Base-by-base conservation (phyloP, 257 asterid species). In the Solanum corneliomulleri region DNA sequence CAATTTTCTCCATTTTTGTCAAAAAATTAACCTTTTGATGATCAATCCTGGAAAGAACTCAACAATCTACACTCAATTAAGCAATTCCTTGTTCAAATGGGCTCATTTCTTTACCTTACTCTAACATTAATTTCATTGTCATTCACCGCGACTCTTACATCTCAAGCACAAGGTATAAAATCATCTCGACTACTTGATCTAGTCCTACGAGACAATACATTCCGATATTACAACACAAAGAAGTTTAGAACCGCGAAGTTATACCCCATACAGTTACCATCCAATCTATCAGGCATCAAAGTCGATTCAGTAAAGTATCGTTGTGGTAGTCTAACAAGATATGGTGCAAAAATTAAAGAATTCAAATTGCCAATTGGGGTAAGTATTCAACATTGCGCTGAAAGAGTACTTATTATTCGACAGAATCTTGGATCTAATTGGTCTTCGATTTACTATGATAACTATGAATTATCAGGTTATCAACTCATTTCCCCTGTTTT, bases 241-340 rank as follows among this genome's bases (percentile, higher is more conserved):
- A 42, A 75, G 87, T 89, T 92, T 88, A 93, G 83, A 21, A 97
- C 99, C 4, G 98, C 98, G 2, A 90, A 92, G 70, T 41, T 93
- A 1, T 93, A 92, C 87, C 44, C 74, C 4, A 89, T 97, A 35
- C 15, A 68, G 20, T 92, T 97, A 45, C 95, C 98, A 2, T 84
- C 97, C 15, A 93, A 94, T 18, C 98, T 97, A 58, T 91, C 98
- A 0, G 98, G 95, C 82, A 91, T 97, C 82, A 60, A 84, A 37
- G 95, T 92, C 14, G 92, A 94, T 45, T 83, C 94, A 0, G 86
- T 93, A 9, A 91, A 95, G 72, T 86, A 91, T 84, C 91, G 99
- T 1, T 97, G 99, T 69, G 99, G 98, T 23, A 97, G 99, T 42
- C 96, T 97, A 0, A 86, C 91, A 14, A 87, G 99, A 76, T 93